phyloP scores from a whole-genome alignment of 176 grass and related monocot species.

The Phoenix roebelenii region DNA sequence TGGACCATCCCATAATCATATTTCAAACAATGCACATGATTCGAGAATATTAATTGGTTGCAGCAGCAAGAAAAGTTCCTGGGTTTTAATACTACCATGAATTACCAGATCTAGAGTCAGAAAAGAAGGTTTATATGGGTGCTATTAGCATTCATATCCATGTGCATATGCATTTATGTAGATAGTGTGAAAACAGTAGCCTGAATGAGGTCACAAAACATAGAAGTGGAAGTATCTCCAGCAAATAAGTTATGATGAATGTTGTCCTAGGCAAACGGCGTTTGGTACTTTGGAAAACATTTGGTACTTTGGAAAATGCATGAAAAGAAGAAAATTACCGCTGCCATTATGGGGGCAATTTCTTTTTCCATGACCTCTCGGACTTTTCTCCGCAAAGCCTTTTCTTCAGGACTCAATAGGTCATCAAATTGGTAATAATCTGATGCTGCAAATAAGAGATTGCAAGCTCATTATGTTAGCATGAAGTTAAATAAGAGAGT shows the following conservation, averaged over 20 bases:
- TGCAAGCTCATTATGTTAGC: not conserved
- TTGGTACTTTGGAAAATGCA: not conserved
- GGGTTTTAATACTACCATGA: no score
- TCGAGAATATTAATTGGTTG: no score
- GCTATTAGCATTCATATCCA: no score
- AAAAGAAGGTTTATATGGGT: no score
- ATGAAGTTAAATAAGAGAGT: not conserved
- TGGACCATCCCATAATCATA: no score
- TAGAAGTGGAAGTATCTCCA: no score
- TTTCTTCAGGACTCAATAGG: slow-evolving; percentile 61
- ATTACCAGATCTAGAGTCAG: no score
- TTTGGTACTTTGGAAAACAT: not conserved
- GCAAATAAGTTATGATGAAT: not conserved
- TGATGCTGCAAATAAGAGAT: slow-evolving; percentile 40
- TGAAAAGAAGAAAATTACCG: slow-evolving; percentile 28
- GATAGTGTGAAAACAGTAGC: no score
- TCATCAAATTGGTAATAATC: slow-evolving; percentile 94
- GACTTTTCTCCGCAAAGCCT: slow-evolving; percentile 48
- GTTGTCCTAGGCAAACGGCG: not conserved
- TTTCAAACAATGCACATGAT: no score
- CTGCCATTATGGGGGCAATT: slow-evolving; percentile 80
- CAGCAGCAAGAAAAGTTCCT: no score
- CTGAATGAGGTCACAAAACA: no score
- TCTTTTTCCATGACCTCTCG: slow-evolving; percentile 62
- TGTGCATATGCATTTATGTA: no score